Conservation (phyloP, 2,329 filamentous ascomycete genomes). For the Claviceps sp. region DNA sequence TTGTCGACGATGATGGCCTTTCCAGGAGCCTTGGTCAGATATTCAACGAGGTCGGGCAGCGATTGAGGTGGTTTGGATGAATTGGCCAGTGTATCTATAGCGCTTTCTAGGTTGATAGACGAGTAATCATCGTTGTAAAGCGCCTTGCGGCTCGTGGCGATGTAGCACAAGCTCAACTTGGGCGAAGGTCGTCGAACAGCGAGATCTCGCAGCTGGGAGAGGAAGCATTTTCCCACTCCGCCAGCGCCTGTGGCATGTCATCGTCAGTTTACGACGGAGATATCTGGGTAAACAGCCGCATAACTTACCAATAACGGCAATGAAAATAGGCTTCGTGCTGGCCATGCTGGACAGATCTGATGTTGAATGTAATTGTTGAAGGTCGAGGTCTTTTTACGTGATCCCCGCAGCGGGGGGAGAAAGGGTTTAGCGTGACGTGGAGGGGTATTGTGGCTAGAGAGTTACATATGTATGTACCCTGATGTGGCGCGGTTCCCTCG, state of each 20-base stretch:
- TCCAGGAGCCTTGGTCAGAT: conserved; percentile 63
- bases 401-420: conserved; percentile 23
- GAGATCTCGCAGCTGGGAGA: conserved; percentile 63
- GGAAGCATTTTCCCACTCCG: conserved; percentile 85
- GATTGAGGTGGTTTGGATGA: conserved; percentile 52
- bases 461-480: too few relatives aligned
- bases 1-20: conserved; percentile 86
- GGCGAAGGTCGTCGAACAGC: conserved; percentile 52
- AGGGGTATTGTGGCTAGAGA: conserved; percentile 6
- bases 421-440: conserved; percentile 1
- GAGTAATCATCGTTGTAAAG: conserved; percentile 63
- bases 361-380: conserved; percentile 7
- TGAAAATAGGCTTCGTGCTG: conserved; percentile 32
- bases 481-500: background rate
- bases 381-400: conserved; percentile 13
- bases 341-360: conserved; percentile 22
- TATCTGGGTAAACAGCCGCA: background rate
- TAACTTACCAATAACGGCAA: conserved; percentile 38
- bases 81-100: conserved; percentile 47
- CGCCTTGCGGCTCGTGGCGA: conserved; percentile 74
- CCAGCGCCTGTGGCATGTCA: conserved; percentile 54
- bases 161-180: conserved; percentile 67
- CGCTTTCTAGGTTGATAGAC: conserved; percentile 46
- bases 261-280: conserved; percentile 6
- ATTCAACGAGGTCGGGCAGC: conserved; percentile 59